Evolutionary conservation across 2,329 filamentous ascomycete genomes (phyloP), one percentile per base, ranked within the genome.

Genomic region (Meredithiella fracta): DNA sequence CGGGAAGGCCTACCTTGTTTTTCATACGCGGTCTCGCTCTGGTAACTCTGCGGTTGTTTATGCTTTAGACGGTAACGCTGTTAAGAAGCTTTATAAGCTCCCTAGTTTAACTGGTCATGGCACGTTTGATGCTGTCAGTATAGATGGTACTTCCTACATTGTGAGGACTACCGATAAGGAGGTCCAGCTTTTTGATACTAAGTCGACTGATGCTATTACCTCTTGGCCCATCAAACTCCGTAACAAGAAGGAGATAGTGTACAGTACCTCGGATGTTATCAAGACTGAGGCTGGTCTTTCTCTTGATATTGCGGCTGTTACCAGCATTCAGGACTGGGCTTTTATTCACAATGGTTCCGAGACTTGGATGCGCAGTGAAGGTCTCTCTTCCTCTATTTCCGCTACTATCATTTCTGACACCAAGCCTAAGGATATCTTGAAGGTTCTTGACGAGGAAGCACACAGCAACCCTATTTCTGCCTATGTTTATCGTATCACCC

Each of bases 131-230:
- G 83, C 80, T 0, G 92, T 84, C 68, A 86, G 82, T 1, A 77
- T 79, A 42, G 85, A 83, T 58, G 81, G 85, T 20, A 90, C 92
- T 63, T 83, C 95, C 6, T 96, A 88, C 70, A 95, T 97, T 66
- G 90, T 86, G 1, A 81, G 90, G 58, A 74, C 92, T 59, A 89
- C 86, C 0, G 73, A 81, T 34, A 79, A 84, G 7, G 86, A 94
- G 64, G 74, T 88, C 1, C 73, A 77, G 29, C 73, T 95, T 25
- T 75, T 86, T 4, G 87, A 86, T 1, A 94, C 89, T 0, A 73
- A 74, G 26, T 92, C 87, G 0, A 80, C 90, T 61, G 81, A 76
- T n/a, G 70, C 89, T 40, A 73, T 96, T 31, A 85, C 80, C 14
- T 78, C 81, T 55, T 96, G 88, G 87, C 68, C 77, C 1, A 66